Evolutionary conservation across 306 rosid species (phyloP), one percentile per base, ranked within the genome.

Genomic region (Quercus glauca): DNA sequence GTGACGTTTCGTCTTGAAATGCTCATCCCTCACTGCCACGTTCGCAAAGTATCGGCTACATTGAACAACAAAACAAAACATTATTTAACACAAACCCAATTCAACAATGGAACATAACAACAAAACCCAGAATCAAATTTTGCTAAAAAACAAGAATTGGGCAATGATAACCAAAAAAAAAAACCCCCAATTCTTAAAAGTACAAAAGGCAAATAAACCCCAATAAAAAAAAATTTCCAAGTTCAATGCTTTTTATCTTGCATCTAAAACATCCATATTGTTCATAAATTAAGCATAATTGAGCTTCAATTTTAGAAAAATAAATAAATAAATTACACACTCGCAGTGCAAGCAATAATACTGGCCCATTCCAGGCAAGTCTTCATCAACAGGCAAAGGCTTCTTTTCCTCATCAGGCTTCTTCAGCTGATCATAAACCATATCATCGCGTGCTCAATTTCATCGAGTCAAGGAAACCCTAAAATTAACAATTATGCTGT

Each of bases 311-410:
- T 49, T 49, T 49, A 4, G 37, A 11, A 5, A 33, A 20, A 13
- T 13, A 8, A n/a, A 73, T 37, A 7, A 9, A 76, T 57, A 73
- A n/a, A 67, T 7, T 41, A 41, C 91, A 60, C 69, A 94, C 97
- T 92, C 97, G 97, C 97, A 94, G 86, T 92, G 93, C 20, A 89
- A 73, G 68, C 97, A 94, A 79, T 92, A 92, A 82, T 87, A 84
- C 78, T 95, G 99, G 37, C 99, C 99, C 99, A 95, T 87, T 57
- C 99, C 99, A 23, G 97, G 96, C 63, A 93, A 88, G 56, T 95
- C 99, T 85, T 93, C 97, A 73, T 95, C 97, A 0, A 87, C 5
- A n/a, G 98, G 92, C 74, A 92, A 86, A 21, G 86, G 69, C 18
- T 52, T 58, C 67, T 15, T 85, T 78, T 70, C 88, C 74, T 79